Base-by-base conservation (phyloP, 2,329 filamentous ascomycete species). In the Diaporthe helianthi region DNA sequence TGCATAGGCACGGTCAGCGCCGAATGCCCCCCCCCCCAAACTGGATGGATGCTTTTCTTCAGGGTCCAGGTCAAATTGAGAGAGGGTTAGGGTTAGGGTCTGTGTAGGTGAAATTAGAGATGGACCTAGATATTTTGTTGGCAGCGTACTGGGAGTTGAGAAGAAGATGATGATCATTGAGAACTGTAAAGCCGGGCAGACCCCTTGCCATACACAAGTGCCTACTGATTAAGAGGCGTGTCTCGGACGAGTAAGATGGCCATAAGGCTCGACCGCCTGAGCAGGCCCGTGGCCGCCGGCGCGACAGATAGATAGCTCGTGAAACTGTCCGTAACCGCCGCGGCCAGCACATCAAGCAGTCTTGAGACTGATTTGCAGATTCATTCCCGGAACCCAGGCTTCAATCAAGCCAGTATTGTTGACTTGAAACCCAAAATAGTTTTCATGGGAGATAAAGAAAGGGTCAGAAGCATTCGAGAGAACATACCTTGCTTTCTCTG, bases 61-160 rank as follows among this genome's bases (percentile, higher is more conserved):
- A 19, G 26, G 58, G 58, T 19, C 41, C 41, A 4, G 7, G 8
- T 4, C 19, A 4, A 4, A 8, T 10, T 46, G 19, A 12, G 26
- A 13, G 26, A 15, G 41, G 17, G 26, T 17, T 22, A 26, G 53
- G 38, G 65, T 70, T 54, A 69, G 68, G 68, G 63, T 69, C 53
- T 15, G 64, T 70, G 31, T 70, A 67, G 67, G 68, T 67, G 44
- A 10, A 29, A 22, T 1, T n/a, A n/a, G 13, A 29, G 46, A 26
- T 19, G 2, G 13, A 2, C 46, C 6, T 15, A n/a, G 2, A 51
- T 26, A 8, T 5, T 19, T 5, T 19, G 22, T 6, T 52, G 33
- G 22, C 44, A 41, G 33, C 9, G 22, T 7, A 9, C 10, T 13
- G 22, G 41, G 22, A 44, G 26, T 29, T 29, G 17, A 41, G 12